These are phyloP conservation scores for Lathyrus oleraceus DNA, from an alignment of 306 rosid genomes.

Conservation along the genomic window DNA sequence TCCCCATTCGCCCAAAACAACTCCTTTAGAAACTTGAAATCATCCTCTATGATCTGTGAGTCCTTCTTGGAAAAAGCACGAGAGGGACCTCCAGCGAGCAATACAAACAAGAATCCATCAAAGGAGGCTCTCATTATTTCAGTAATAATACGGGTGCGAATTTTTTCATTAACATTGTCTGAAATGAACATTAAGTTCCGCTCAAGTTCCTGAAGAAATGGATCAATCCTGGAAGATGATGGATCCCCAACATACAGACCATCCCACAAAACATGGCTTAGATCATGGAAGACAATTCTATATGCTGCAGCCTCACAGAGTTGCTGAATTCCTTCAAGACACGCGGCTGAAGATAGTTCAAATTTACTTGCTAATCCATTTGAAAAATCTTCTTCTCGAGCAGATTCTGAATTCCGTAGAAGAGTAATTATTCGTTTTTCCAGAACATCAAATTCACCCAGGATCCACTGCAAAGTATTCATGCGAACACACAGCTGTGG, in stretches of 20 bases:
- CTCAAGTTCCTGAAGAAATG: constrained; percentile 80
- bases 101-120: constrained; percentile 88
- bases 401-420: constrained; percentile 92
- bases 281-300: constrained; percentile 79
- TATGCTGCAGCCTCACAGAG: constrained; percentile 86
- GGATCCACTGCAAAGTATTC: constrained; percentile 84
- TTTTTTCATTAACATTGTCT: constrained; percentile 73
- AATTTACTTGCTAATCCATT: constrained; percentile 77
- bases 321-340: constrained; percentile 94
- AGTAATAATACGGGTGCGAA: constrained; percentile 75
- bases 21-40: constrained; percentile 77
- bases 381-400: constrained; percentile 80
- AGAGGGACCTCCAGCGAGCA: constrained; percentile 97
- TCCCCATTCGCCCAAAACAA: constrained; percentile 94
- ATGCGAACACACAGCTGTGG: constrained; percentile 81
- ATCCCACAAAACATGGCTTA: constrained; percentile 78
- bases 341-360: constrained; percentile 79
- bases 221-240: constrained; percentile 79
- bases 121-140: constrained; percentile 97
- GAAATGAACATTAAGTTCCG: constrained; percentile 61
- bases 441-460: constrained; percentile 78
- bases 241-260: constrained; percentile 82
- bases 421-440: constrained; percentile 90
- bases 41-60: constrained; percentile 83
- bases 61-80: constrained; percentile 82